Base-by-base conservation (phyloP, 345 rosid genomes). In the Toxicodendron radicans region DNA sequence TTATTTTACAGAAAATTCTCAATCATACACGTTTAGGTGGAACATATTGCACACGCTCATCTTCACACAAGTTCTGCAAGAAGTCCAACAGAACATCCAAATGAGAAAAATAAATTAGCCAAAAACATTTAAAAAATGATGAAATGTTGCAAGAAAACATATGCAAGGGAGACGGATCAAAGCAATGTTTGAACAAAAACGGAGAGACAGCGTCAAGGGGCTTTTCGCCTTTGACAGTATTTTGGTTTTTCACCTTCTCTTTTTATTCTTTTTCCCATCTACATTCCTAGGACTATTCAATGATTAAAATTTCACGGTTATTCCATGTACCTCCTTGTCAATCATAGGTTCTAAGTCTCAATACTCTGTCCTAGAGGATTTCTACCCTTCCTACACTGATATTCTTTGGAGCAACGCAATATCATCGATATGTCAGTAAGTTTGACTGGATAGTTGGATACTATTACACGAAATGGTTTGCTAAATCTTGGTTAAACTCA, bases 41-140 rank as follows among this genome's bases (percentile, higher is more conserved):
- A 58, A 83, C 83, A 60, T 94, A 94, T 61, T 87, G 97, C 78
- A 89, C 93, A 4, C 81, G 86, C 71, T 81, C 93, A 33, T 94
- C 98, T 87, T 90, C 92, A 46, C 98, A 94, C 75, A 94, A 21
- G 59, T 73, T 78, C 96, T 94, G 91, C 84, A 83, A 35, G 17
- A 56, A 73, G 41, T 16, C 17, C 17, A 49, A 49, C 0, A 49
- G 33, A 69, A 5, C 13, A 23, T 13, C 58, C 23, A 41, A 67
- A 54, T 76, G 7, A 65, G 30, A 68, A 9, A 76, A 43, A 2
- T 4, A 14, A 5, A 46, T 64, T 56, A 43, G 53, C 32, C 43
- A 0, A 61, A 45, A 70, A 7, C 10, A 1, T n/a, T 33, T 3
- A 38, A 11, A 10, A 30, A 21, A 58, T 7, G 38, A 58, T n/a